Evolutionary conservation across 305 asterid genomes (phyloP), one percentile per base, ranked within the genome.

Genomic region (Fraxinus angustifolia): DNA sequence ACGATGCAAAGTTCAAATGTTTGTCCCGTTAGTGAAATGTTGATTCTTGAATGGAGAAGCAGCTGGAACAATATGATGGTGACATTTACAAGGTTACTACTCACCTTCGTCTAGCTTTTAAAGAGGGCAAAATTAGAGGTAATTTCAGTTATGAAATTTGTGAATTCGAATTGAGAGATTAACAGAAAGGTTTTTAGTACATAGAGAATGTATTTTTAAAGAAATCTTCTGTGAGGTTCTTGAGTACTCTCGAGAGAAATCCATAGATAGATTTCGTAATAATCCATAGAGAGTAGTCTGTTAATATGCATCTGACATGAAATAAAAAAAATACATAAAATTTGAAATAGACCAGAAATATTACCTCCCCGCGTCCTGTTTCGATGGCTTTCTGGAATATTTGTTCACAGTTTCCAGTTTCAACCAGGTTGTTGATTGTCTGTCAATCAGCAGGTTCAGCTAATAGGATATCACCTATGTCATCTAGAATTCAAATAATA

Each of bases 321-420:
- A 38, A 38, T 38, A 0, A 38, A 21, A 21, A 21, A 60, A 30
- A 8, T 12, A 21, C 19, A 28, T 10, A 17, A 16, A 23, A 3
- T 11, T 23, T 68, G 35, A 12, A 23, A 82, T 60, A 76, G 33
- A n/a, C 16, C 16, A 45, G 30, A 78, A 53, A 45, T 0, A 74
- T 12, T 82, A 94, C 97, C 98, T 93, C 94, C 30, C 97, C 98
- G 1, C 90, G 92, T 2, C 98, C 96, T 14, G 84, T 75, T 89
- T 92, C 96, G 79, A 94, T 94, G 34, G 98, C 98, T 34, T 87
- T 89, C 85, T 93, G 97, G 84, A 94, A 94, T 74, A 93, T 94
- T 82, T 94, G 98, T 76, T 94, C 97, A 74, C 98, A 90, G 85
- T 87, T 90, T 82, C 98, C 97, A 33, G 97, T 93, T 87, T 93